Conservation (phyloP, 805 yeast genomes). For the Kurtzmaniella cleridarum region DNA sequence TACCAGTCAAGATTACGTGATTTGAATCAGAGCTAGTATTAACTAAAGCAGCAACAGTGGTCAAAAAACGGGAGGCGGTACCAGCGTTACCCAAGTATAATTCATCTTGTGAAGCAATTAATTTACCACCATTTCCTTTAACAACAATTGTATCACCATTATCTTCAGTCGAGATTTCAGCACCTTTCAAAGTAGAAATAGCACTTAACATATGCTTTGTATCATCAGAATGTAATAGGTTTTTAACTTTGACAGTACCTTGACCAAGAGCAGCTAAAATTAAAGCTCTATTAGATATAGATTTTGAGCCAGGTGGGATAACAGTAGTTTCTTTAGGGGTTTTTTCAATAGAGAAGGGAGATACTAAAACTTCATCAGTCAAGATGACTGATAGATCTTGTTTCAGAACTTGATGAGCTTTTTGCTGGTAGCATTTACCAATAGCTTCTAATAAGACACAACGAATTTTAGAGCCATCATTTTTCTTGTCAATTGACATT, state of each 20-base stretch:
- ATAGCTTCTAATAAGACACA: constrained; percentile 78
- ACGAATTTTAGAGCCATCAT: constrained; percentile 87
- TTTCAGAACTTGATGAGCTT: constrained; percentile 81
- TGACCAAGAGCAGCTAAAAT: constrained; percentile 86
- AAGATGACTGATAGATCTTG: constrained; percentile 75
- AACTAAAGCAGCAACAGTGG: constrained; percentile 87
- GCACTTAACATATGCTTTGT: constrained; percentile 94
- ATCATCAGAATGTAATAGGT: constrained; percentile 92
- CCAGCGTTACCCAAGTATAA: constrained; percentile 96
- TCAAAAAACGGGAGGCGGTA: constrained; percentile 91
- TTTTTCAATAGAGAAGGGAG: constrained; percentile 40
- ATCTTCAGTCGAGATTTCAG: constrained; percentile 75
- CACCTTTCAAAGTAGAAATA: constrained; percentile 72
- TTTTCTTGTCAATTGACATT: constrained; percentile 96
- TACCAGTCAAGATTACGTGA: constrained; percentile 74
- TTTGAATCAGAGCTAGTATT: constrained; percentile 29
- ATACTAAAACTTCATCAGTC: constrained; percentile 74
- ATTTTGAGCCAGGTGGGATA: constrained; percentile 94
- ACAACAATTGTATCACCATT: constrained; percentile 86
- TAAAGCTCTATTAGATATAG: constrained; percentile 92
- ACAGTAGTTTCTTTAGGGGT: constrained; percentile 39
- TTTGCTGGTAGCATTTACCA: constrained; percentile 83
- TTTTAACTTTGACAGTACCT: constrained; percentile 78
- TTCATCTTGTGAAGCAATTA: constrained; percentile 58
- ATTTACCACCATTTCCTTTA: constrained; percentile 77